These are phyloP conservation scores for Digitaria exilis DNA, from an alignment of 202 grass and related monocot species.

Conservation along the genomic window DNA sequence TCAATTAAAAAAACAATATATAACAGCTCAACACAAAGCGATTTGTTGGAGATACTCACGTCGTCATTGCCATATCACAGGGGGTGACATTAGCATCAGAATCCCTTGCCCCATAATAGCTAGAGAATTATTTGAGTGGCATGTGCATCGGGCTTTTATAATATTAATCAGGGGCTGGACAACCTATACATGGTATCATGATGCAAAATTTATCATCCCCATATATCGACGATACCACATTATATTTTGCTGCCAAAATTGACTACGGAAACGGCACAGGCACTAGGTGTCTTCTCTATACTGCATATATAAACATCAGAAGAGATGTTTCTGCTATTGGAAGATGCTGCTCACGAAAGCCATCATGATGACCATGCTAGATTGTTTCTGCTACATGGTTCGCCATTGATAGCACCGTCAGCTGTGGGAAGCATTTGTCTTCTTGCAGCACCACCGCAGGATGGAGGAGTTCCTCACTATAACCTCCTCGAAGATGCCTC, in stretches of 20 bases:
- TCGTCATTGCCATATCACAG: background rate
- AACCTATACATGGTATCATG: no score
- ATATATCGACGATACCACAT: no score
- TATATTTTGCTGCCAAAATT: no score
- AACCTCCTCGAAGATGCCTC: conserved; percentile 84
- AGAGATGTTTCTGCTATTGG: no score
- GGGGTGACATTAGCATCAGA: background rate
- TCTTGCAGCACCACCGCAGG: conserved; percentile 52
- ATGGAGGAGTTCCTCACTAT: conserved; percentile 88
- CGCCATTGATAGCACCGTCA: conserved; percentile 84
- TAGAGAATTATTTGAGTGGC: no score
- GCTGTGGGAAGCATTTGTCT: conserved; percentile 63
- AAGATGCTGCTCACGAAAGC: no score
- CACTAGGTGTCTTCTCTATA: no score
- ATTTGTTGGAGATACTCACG: background rate
- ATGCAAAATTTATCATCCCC: no score
- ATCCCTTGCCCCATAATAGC: background rate
- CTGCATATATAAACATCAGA: background rate
- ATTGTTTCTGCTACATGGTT: conserved; percentile 88
- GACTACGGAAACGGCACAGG: no score
- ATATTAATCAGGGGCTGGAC: background rate
- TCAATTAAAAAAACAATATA: no score
- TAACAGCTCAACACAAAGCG: no score
- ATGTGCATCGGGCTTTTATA: background rate
- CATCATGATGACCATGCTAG: conserved; percentile 66